phyloP scores from a whole-genome alignment of 192 early-diverging fungal species.

The Entomortierella parvispora region DNA sequence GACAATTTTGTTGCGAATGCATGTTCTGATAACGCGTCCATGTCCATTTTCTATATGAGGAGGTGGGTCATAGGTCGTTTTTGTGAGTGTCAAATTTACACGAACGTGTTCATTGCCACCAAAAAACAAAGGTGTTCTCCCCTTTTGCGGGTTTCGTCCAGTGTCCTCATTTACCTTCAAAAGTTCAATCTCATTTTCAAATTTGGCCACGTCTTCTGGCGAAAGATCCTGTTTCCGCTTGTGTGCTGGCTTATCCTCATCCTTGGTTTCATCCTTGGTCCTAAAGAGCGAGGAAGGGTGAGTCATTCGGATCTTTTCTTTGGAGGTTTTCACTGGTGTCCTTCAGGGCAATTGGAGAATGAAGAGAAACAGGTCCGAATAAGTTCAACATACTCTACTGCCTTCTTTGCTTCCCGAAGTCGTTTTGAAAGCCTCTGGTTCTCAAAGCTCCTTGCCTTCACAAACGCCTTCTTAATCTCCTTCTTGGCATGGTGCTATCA shows the following conservation, averaged over 20 bases:
- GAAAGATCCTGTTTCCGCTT: conserved; percentile 41
- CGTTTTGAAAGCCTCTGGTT: conserved; percentile 41
- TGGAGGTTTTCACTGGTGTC: too few species aligned
- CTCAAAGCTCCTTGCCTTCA: conserved; percentile 32
- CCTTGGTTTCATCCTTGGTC: background rate
- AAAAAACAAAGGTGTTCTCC: too few species aligned
- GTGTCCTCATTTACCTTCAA: conserved; percentile 21
- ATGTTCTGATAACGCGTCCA: conserved; percentile 40
- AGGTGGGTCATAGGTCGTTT: background rate
- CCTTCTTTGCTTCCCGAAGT: conserved; percentile 26
- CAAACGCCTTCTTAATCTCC: conserved; percentile 44
- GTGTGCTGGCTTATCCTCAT: conserved; percentile 15
- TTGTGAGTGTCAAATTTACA: too few species aligned
- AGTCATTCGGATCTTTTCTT: too few species aligned
- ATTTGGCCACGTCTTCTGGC: conserved; percentile 35
- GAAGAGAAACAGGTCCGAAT: too few species aligned
- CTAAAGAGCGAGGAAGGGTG: too few species aligned
- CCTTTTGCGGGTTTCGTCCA: too few species aligned
- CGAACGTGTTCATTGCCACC: too few species aligned
- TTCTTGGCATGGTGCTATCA: conserved; percentile 43
- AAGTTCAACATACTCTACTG: conserved; percentile 32
- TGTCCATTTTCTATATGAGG: conserved; percentile 32
- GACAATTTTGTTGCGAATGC: conserved; percentile 29
- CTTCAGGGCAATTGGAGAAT: too few species aligned
- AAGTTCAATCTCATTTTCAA: conserved; percentile 32